These are phyloP conservation scores for Chlorella ohadii DNA, from an alignment of 139 green algal species.

Conservation along the genomic window DNA sequence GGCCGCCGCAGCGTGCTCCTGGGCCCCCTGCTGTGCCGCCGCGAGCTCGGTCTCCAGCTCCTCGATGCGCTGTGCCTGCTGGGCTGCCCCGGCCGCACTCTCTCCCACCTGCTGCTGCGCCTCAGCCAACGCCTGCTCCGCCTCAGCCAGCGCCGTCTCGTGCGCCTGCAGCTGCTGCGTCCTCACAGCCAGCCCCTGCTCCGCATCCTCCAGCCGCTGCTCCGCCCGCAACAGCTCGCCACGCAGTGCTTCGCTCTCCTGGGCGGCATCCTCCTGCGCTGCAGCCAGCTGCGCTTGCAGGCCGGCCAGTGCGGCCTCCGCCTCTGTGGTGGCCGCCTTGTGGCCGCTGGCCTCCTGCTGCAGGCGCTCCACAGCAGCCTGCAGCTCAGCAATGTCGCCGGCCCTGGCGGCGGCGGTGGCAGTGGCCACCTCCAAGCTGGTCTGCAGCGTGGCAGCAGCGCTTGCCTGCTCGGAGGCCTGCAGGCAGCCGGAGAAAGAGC, in stretches of 20 bases:
- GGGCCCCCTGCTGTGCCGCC: not conserved
- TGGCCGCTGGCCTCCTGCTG: not conserved
- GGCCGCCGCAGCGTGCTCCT: constrained; percentile 16
- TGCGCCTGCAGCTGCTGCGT: constrained; percentile 27
- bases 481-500: not conserved
- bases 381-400: not conserved
- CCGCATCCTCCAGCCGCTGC: constrained; percentile 22
- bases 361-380: not conserved
- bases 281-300: not conserved
- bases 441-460: not conserved
- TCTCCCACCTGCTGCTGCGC: not conserved
- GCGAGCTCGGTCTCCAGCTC: constrained; percentile 3
- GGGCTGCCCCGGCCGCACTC: not conserved
- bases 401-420: not conserved
- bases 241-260: not conserved
- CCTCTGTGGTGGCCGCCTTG: not conserved
- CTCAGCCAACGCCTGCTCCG: not conserved
- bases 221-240: not conserved
- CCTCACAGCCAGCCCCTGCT: constrained; percentile 17
- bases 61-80: not conserved
- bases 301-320: not conserved
- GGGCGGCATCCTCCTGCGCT: not conserved
- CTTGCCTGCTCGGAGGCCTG: not conserved
- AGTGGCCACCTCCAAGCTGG: not conserved
- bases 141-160: not conserved